These are phyloP conservation scores for Platanus orientalis DNA, from an alignment of 164 flowering plant genomes.

Conservation along the genomic window DNA sequence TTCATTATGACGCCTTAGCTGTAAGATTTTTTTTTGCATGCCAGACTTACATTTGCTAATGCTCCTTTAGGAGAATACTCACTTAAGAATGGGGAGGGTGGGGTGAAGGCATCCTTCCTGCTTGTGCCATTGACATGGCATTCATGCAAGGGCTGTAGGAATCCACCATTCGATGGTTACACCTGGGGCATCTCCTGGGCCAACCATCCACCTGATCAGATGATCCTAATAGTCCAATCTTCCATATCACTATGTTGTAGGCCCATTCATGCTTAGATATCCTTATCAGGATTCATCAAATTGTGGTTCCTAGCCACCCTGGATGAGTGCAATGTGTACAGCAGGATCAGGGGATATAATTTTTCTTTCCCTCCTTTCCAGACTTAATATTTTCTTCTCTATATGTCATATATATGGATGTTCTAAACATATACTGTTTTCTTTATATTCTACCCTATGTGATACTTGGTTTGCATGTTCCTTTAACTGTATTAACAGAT, in stretches of 20 bases:
- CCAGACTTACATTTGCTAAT: background rate
- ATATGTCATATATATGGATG: background rate
- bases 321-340: background rate
- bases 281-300: background rate
- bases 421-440: background rate
- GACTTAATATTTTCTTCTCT: background rate
- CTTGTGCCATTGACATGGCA: background rate
- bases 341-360: too few relatives aligned
- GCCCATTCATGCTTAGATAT: background rate
- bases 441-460: background rate
- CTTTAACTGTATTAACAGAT: conserved; percentile 42
- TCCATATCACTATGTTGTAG: background rate
- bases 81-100: background rate
- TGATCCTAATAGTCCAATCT: background rate
- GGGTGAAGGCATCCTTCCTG: background rate
- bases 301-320: background rate
- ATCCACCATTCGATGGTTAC: conserved; percentile 1
- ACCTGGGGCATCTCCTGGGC: background rate
- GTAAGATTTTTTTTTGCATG: conserved; percentile 35
- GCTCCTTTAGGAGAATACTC: background rate
- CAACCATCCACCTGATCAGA: background rate
- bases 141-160: background rate
- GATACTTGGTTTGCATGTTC: background rate
- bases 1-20: conserved; percentile 93
- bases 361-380: background rate